These are phyloP conservation scores for Euphrasia confusa DNA, from an alignment of 257 asterid species.

Conservation along the genomic window DNA sequence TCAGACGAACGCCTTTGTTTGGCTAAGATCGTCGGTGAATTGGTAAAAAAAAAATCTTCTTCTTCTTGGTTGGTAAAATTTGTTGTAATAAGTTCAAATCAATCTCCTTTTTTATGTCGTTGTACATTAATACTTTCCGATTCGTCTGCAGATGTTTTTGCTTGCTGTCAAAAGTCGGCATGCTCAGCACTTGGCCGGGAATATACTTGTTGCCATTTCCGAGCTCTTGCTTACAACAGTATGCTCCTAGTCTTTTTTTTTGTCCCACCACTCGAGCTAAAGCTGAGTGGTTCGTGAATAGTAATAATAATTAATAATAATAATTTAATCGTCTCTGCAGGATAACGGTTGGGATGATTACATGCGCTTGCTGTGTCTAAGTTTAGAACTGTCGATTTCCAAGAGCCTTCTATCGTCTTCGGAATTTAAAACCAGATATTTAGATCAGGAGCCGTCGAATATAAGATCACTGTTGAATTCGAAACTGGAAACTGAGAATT, in stretches of 20 bases:
- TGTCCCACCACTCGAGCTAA: too few relatives aligned
- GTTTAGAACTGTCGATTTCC: conserved; percentile 45
- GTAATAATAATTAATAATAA: neutral
- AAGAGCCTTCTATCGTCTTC: conserved; percentile 30
- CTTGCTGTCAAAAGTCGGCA: conserved; percentile 46
- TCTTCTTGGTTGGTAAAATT: neutral
- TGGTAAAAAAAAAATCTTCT: conserved; percentile 34
- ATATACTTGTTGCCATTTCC: conserved; percentile 55
- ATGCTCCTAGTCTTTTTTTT: conserved; percentile 29
- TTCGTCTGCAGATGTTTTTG: conserved; percentile 52
- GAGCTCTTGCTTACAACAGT: conserved; percentile 56
- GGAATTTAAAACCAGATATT: conserved; percentile 26
- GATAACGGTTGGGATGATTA: conserved; percentile 52
- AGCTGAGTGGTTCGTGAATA: too few relatives aligned
- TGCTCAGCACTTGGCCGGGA: conserved; percentile 56
- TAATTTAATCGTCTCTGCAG: conserved; percentile 36
- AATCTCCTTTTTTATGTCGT: neutral
- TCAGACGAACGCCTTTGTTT: conserved; percentile 40
- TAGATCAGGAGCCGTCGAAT: conserved; percentile 27
- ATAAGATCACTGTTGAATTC: conserved; percentile 31
- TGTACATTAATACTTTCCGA: neutral
- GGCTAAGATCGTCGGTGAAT: conserved; percentile 38
- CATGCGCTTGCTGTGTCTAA: conserved; percentile 47
- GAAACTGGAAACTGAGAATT: conserved; percentile 41
- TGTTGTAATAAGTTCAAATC: neutral